Evolutionary conservation across 768 basidiomycete genomes (phyloP).

Genomic region (Tulasnella sp.): DNA sequence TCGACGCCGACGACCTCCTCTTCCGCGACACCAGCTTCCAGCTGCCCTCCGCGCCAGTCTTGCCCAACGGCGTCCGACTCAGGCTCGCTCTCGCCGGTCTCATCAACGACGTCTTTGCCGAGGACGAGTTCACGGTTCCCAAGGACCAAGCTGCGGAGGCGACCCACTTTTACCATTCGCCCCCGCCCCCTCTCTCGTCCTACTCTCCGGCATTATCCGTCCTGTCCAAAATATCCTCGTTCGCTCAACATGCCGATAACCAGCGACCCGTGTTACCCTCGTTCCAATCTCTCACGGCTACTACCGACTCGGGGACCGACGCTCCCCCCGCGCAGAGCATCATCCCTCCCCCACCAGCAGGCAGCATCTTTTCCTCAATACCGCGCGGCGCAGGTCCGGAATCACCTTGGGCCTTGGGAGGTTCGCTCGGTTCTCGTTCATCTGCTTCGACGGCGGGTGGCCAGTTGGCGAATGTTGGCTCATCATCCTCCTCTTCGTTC

Average conservation of each 20-base stretch:
- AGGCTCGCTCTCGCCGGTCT: slow-evolving; percentile 74
- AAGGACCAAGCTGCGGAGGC: slow-evolving; percentile 33
- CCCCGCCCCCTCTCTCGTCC: slow-evolving; percentile 36
- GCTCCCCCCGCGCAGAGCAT: slow-evolving; percentile 8
- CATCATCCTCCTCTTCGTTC: slow-evolving; percentile 23
- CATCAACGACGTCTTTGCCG: slow-evolving; percentile 73
- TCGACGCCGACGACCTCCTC: slow-evolving; percentile 51
- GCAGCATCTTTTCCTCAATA: slow-evolving; percentile 35
- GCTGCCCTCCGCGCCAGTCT: slow-evolving; percentile 47
- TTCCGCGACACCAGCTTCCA: slow-evolving; percentile 58
- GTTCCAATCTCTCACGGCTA: slow-evolving; percentile 32
- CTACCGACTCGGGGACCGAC: not conserved
- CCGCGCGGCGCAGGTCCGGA: slow-evolving; percentile 33
- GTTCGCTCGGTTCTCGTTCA: slow-evolving; percentile 24
- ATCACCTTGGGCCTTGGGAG: slow-evolving; percentile 36
- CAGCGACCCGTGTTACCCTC: slow-evolving; percentile 24
- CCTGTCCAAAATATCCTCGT: slow-evolving; percentile 30
- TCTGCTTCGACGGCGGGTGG: slow-evolving; percentile 1
- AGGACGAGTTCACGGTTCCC: slow-evolving; percentile 32
- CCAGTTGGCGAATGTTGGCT: not conserved
- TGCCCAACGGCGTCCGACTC: slow-evolving; percentile 81
- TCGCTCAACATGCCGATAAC: slow-evolving; percentile 19
- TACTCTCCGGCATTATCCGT: slow-evolving; percentile 32
- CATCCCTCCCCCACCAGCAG: slow-evolving; percentile 19
- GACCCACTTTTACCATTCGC: slow-evolving; percentile 40